Conservation (phyloP, 176 grass and related monocot genomes). For the Avena sativa region DNA sequence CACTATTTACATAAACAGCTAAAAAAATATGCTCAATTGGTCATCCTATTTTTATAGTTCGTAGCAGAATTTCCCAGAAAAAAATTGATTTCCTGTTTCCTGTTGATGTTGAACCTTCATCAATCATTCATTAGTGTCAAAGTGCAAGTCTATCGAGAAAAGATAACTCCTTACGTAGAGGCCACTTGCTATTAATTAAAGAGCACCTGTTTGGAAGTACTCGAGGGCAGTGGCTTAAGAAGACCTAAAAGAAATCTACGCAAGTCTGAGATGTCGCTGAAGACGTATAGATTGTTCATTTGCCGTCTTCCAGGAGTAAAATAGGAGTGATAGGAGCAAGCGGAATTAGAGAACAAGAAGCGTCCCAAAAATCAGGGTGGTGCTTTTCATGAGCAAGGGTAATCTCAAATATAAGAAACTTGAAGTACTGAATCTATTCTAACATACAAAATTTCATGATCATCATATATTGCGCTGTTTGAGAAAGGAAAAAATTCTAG, state of each 20-base stretch:
- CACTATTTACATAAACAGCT: not conserved
- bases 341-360: not conserved
- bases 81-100: not conserved
- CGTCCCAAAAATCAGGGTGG: not conserved
- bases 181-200: not conserved
- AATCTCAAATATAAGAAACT: too few relatives aligned
- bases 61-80: not conserved
- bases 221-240: not conserved
- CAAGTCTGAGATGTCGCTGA: conserved; percentile 2
- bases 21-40: not conserved
- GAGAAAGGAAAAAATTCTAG: too few relatives aligned
- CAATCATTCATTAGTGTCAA: conserved; percentile 3
- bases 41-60: conserved; percentile 4
- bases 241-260: not conserved
- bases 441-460: too few relatives aligned
- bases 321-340: not conserved
- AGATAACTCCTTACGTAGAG: not conserved
- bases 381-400: too few relatives aligned
- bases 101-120: not conserved
- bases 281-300: conserved; percentile 7
- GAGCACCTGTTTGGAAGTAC: not conserved
- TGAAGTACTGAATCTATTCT: too few relatives aligned
- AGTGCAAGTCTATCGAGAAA: not conserved
- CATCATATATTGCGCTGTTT: too few relatives aligned
- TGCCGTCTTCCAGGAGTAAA: not conserved